Percentiles rank a stretch among this genome's conserved stretches.
Conservation (phyloP, 208 protist genomes). For the Trypanosoma grayi region DNA sequence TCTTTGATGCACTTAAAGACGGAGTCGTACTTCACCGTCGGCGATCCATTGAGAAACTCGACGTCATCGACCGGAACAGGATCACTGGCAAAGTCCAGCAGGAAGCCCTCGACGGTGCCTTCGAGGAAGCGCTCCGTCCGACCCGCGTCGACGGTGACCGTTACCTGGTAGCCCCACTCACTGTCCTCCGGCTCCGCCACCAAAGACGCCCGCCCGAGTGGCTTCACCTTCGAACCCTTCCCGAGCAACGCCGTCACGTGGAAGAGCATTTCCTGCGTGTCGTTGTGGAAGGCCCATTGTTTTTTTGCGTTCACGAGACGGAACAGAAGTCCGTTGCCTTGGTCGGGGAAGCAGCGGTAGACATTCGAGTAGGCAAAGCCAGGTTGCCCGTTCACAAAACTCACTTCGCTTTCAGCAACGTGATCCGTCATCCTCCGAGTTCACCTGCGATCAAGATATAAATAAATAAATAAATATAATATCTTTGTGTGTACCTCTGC, state of each 20-base stretch:
- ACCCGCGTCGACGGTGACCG: conserved; percentile 20
- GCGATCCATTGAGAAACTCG: conserved; percentile 49
- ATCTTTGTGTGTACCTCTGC: neutral
- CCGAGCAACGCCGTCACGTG: conserved; percentile 30
- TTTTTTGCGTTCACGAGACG: conserved; percentile 66
- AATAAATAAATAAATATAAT: conserved; percentile 16
- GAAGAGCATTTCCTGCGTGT: conserved; percentile 52
- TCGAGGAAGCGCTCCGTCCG: conserved; percentile 39
- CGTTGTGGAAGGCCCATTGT: conserved; percentile 85
- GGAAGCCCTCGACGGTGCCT: conserved; percentile 34
- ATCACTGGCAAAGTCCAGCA: conserved; percentile 55
- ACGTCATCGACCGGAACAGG: conserved; percentile 42
- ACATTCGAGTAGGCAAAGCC: conserved; percentile 33
- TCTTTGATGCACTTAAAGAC: conserved; percentile 80
- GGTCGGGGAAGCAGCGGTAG: conserved; percentile 80
- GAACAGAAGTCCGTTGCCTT: conserved; percentile 78
- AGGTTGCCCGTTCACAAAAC: conserved; percentile 17
- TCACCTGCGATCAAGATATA: neutral
- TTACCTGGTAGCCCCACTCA: conserved; percentile 16
- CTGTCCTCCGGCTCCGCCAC: conserved; percentile 17
- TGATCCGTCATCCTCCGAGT: conserved; percentile 35
- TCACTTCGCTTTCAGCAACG: conserved; percentile 11
- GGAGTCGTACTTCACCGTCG: conserved; percentile 54
- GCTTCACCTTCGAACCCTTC: conserved; percentile 35
- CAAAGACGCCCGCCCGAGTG: conserved; percentile 33